Evolutionary conservation across 192 early-diverging fungal genomes (phyloP).

Genomic region (Chytriomyces confervae): DNA sequence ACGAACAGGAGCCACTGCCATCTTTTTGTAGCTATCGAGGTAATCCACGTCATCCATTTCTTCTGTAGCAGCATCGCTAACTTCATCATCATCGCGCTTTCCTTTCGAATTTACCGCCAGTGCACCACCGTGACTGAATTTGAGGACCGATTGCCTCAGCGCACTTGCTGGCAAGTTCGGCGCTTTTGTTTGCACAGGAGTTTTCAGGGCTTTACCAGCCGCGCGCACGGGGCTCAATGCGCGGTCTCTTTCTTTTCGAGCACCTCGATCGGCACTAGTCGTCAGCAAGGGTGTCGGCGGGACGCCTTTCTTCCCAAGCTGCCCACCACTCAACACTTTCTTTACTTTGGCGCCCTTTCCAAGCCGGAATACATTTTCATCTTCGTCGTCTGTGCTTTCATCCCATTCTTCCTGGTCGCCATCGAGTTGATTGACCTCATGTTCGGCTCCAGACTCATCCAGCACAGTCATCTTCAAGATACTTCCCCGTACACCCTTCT

Average conservation of each 20-base stretch:
- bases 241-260: neutral
- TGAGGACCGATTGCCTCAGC: conserved; percentile 18
- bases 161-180: neutral
- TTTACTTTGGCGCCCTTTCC: conserved; percentile 28
- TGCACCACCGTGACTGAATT: neutral
- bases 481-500: neutral
- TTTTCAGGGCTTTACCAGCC: conserved; percentile 12
- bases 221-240: conserved; percentile 1
- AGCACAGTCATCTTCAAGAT: neutral
- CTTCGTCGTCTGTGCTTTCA: conserved; percentile 27
- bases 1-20: conserved; percentile 13
- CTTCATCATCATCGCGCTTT: neutral
- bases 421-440: neutral
- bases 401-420: conserved; percentile 4
- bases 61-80: conserved; percentile 26
- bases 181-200: neutral
- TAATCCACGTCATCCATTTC: conserved; percentile 30
- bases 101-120: neutral
- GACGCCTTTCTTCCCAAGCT: neutral
- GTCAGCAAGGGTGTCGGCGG: neutral
- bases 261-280: neutral
- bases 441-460: neutral
- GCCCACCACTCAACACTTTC: neutral
- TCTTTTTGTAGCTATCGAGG: conserved; percentile 18
- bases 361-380: conserved; percentile 5